Evolutionary conservation across 179 eudicot species (phyloP), one percentile per base, ranked within the genome.

Genomic region (Actinidia chinensis): DNA sequence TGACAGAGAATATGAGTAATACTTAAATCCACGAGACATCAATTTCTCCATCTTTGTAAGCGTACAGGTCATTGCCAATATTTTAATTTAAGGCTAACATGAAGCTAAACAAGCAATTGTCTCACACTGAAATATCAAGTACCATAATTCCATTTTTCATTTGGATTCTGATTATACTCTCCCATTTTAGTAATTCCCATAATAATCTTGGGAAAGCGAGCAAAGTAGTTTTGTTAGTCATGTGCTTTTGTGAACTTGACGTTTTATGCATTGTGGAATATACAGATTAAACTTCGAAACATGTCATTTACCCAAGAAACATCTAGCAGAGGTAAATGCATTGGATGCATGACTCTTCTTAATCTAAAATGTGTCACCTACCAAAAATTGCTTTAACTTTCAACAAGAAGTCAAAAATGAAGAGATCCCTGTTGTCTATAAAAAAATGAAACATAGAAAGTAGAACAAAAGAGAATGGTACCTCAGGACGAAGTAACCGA

Each of bases 401-500:
- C 8, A 17, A 33, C 17, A 13, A 48, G 46, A 25, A 61, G 55
- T 61, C 40, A 47, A 22, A 58, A 75, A 75, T 10, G 25, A 46
- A 40, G 69, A 74, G 40, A 15, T 13, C 43, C 14, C 13, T 82
- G 66, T 51, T 22, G 77, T 55, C 9, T 17, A 77, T 40, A n/a
- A 77, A 48, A 68, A 18, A 54, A 63, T 12, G 1, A 25, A 77
- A 80, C 56, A 25, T 28, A 47, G 42, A 48, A 67, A 50, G 11
- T 44, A 66, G 13, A 58, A 75, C 54, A 54, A 23, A 40, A 79
- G 70, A 23, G 66, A 18, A 44, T 36, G 7, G 64, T 92, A 96
- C 99, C 99, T 96, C 99, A 46, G 99, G 99, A 73, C 99, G 97
- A 83, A 96, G 99, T 52, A 96, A 54, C 14, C 99, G 97, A 82